Conservation (phyloP, 1,284 basidiomycete species). For the Rhizoctonia solani region DNA sequence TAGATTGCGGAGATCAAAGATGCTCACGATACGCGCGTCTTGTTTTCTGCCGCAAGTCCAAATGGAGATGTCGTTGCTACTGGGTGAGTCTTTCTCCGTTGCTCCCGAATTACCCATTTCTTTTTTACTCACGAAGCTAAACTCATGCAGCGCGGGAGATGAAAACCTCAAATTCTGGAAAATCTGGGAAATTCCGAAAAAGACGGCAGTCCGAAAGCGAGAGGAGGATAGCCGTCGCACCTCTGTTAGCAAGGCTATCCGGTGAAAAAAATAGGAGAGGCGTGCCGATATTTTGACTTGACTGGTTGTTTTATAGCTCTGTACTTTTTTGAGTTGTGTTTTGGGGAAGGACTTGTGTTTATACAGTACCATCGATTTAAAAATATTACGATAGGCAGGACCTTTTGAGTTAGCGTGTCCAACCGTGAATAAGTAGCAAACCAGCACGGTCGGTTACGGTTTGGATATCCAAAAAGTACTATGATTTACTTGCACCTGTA, state of each 20-base stretch:
- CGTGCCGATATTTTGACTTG: not conserved
- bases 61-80: constrained; percentile 89
- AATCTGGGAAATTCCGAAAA: constrained; percentile 44
- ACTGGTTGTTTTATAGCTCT: not conserved
- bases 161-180: constrained; percentile 94
- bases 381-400: no score
- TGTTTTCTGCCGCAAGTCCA: constrained; percentile 84
- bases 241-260: constrained; percentile 33
- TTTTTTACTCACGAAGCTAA: not conserved
- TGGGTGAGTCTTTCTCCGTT: not conserved
- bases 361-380: no score
- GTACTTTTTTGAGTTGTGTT: not conserved
- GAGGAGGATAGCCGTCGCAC: constrained; percentile 30
- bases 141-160: constrained; percentile 78
- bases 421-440: no score
- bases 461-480: no score
- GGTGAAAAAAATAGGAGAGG: not conserved
- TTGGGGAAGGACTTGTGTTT: no score
- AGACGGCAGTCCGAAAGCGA: constrained; percentile 35
- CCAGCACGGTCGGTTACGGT: no score
- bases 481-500: no score
- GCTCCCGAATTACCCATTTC: not conserved
- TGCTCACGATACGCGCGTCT: constrained; percentile 87
- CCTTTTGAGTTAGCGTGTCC: no score
- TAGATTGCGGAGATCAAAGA: constrained; percentile 83